Evolutionary conservation across 306 rosid genomes (phyloP).

Genomic region (Begonia masoniana): DNA sequence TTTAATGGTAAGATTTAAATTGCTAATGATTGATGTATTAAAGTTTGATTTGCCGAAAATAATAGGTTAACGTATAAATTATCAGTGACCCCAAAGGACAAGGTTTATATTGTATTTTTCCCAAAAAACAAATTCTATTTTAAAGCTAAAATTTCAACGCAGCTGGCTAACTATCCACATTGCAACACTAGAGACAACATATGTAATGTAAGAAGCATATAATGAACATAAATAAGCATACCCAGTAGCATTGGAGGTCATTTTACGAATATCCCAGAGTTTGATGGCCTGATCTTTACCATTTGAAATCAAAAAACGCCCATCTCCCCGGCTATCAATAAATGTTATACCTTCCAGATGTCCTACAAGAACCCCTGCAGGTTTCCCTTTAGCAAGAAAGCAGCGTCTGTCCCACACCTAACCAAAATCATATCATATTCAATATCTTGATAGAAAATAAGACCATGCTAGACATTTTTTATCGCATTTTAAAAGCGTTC

Average conservation of each 20-base stretch:
- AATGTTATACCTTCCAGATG: constrained; percentile 81
- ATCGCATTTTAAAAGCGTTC: no score
- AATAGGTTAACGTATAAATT: no score
- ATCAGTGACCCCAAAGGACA: no score
- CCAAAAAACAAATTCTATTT: no score
- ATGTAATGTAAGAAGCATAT: not conserved
- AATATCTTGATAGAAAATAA: not conserved
- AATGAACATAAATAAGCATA: constrained; percentile 15
- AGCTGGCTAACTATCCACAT: no score
- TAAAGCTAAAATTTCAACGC: no score
- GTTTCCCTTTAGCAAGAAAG: constrained; percentile 38
- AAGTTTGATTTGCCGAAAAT: no score
- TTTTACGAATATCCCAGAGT: constrained; percentile 88
- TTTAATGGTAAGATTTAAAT: no score
- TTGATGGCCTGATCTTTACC: constrained; percentile 91
- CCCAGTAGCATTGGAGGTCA: constrained; percentile 48
- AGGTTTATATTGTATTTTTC: no score
- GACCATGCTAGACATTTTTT: no score
- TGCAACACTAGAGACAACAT: not conserved
- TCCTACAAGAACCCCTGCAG: constrained; percentile 76
- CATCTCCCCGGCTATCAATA: constrained; percentile 85
- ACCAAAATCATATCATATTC: constrained; percentile 10
- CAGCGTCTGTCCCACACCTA: constrained; percentile 99
- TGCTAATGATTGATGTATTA: no score
- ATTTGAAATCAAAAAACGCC: constrained; percentile 79